Conservation (phyloP, 129 eudicot species). For the Pittosporum tobira region DNA sequence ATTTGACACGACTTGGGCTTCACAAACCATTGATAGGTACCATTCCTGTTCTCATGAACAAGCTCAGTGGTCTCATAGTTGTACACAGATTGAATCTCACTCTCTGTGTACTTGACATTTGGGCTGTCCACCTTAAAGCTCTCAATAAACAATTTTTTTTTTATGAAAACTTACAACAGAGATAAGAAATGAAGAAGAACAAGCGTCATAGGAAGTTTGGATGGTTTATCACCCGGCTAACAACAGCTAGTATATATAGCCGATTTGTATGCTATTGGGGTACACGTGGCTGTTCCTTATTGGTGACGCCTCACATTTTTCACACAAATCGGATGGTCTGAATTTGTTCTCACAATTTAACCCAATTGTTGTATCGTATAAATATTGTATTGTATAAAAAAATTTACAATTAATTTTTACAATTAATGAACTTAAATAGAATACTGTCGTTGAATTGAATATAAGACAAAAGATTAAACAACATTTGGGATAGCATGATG, state of each 20-base stretch:
- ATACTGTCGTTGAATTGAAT: too few relatives aligned
- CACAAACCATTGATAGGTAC: constrained; percentile 81
- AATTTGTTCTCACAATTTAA: background rate
- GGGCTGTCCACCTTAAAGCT: constrained; percentile 96
- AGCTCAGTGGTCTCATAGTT: constrained; percentile 88
- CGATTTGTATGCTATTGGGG: background rate
- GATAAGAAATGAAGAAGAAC: background rate
- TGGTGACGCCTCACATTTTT: too few relatives aligned
- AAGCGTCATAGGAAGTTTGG: background rate
- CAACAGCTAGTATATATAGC: constrained; percentile 3
- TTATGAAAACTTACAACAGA: background rate
- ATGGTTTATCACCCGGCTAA: background rate
- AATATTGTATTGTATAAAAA: too few relatives aligned
- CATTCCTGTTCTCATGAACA: constrained; percentile 77
- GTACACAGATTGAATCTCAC: constrained; percentile 72
- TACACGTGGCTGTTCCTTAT: constrained; percentile 3
- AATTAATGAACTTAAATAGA: too few relatives aligned
- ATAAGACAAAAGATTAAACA: too few relatives aligned
- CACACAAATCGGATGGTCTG: too few relatives aligned
- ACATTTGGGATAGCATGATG: too few relatives aligned
- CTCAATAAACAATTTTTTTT: constrained; percentile 74
- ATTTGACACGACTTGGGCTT: constrained; percentile 90
- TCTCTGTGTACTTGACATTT: constrained; percentile 74
- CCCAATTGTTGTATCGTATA: background rate
- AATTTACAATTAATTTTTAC: too few relatives aligned